phyloP scores from a whole-genome alignment of 2,329 filamentous ascomycete species.

The Ascochyta fabae region DNA sequence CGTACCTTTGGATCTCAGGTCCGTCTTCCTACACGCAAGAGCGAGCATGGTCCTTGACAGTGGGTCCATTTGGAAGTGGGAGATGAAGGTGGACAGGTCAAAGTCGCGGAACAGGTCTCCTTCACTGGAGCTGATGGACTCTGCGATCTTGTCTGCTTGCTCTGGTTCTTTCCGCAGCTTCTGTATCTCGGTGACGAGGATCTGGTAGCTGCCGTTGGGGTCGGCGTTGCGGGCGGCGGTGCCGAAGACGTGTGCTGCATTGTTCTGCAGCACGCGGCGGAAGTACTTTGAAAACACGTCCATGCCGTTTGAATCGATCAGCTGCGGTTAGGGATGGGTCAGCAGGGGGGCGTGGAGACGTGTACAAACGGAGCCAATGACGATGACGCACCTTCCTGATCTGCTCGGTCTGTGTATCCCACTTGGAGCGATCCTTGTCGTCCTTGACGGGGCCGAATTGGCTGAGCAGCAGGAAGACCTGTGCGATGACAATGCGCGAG shows the following conservation, averaged over 20 bases:
- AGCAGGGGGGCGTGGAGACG: slow-evolving; percentile 20
- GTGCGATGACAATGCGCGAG: slow-evolving; percentile 91
- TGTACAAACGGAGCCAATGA: slow-evolving; percentile 17
- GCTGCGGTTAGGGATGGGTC: slow-evolving; percentile 56
- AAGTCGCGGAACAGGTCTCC: slow-evolving; percentile 96
- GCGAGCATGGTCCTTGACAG: slow-evolving; percentile 86
- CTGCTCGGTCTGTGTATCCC: slow-evolving; percentile 89
- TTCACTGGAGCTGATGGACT: slow-evolving; percentile 87
- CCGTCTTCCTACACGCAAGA: slow-evolving; percentile 82
- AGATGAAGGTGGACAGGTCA: slow-evolving; percentile 92
- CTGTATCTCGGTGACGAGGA: slow-evolving; percentile 82
- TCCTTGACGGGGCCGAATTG: slow-evolving; percentile 77
- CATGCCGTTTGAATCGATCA: slow-evolving; percentile 98
- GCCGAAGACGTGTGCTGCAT: slow-evolving; percentile 90
- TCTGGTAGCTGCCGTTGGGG: slow-evolving; percentile 80
- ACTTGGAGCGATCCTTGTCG: slow-evolving; percentile 89
- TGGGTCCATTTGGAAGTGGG: slow-evolving; percentile 92
- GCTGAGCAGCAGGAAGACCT: slow-evolving; percentile 92
- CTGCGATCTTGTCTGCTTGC: slow-evolving; percentile 88
- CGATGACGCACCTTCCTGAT: slow-evolving; percentile 78
- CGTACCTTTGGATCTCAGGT: slow-evolving; percentile 88
- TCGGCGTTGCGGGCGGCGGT: slow-evolving; percentile 74
- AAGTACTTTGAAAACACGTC: slow-evolving; percentile 98
- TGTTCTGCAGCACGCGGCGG: slow-evolving; percentile 86
- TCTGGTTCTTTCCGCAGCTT: slow-evolving; percentile 82